Conservation (phyloP, 2,329 filamentous ascomycete species). For the Cladosporium oxysporum region DNA sequence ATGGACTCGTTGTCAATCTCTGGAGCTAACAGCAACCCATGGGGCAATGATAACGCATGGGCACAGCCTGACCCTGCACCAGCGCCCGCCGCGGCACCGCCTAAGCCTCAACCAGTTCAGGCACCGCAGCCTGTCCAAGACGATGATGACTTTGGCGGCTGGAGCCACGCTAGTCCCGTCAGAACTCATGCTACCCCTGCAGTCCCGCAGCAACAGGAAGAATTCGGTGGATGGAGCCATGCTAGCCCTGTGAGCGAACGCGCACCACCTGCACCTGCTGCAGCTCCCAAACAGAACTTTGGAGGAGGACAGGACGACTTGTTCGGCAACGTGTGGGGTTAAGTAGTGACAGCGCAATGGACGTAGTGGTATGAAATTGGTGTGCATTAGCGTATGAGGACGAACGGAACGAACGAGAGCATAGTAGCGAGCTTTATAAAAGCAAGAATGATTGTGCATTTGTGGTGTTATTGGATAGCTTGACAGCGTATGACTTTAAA, state of each 20-base stretch:
- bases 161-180: conserved; percentile 69
- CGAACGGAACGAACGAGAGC: background rate
- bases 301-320: conserved; percentile 73
- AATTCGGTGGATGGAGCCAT: conserved; percentile 94
- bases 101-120: conserved; percentile 42
- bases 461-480: background rate
- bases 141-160: conserved; percentile 95
- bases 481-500: background rate
- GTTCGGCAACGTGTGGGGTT: conserved; percentile 96
- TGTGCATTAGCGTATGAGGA: conserved; percentile 19
- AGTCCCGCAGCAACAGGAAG: conserved; percentile 78
- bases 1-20: conserved; percentile 35
- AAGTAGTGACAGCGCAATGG: conserved; percentile 21
- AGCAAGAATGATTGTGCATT: background rate
- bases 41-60: conserved; percentile 82
- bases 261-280: conserved; percentile 46
- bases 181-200: conserved; percentile 25
- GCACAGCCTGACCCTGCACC: conserved; percentile 58
- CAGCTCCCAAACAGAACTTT: conserved; percentile 51
- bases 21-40: conserved; percentile 67
- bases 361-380: background rate
- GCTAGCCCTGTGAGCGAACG: conserved; percentile 49
- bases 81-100: conserved; percentile 36
- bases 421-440: conserved; percentile 3
- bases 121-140: conserved; percentile 60